Evolutionary conservation across 306 rosid species (phyloP).

Genomic region (Begonia peltatifolia): DNA sequence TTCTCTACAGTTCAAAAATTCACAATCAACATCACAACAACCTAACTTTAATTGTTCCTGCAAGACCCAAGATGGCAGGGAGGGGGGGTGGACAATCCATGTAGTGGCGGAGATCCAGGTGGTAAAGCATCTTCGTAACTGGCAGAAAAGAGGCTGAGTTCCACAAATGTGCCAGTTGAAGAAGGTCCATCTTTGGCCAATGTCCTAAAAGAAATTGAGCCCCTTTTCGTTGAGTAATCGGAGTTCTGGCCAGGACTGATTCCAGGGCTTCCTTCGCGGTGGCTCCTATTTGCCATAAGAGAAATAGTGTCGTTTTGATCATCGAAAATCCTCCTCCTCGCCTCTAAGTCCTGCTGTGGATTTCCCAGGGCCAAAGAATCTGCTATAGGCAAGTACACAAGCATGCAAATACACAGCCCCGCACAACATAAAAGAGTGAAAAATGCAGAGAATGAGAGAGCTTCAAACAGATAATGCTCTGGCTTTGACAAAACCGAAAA

Average conservation of each 20-base stretch:
- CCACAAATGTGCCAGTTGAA: constrained; percentile 68
- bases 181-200: constrained; percentile 48
- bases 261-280: constrained; percentile 37
- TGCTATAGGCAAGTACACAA: constrained; percentile 86
- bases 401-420: constrained; percentile 80
- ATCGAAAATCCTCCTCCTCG: constrained; percentile 43
- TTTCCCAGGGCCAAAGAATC: constrained; percentile 85
- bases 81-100: constrained; percentile 78
- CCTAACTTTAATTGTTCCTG: constrained; percentile 22
- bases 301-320: constrained; percentile 59
- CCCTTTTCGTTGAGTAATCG: constrained; percentile 64
- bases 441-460: constrained; percentile 84
- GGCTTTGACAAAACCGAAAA: constrained; percentile 71
- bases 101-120: constrained; percentile 72
- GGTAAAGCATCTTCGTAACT: constrained; percentile 43
- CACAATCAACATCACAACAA: constrained; percentile 37
- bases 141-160: constrained; percentile 85
- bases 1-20: constrained; percentile 60
- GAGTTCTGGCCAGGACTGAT: constrained; percentile 52
- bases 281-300: constrained; percentile 72
- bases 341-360: constrained; percentile 52
- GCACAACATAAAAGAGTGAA: constrained; percentile 73
- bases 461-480: constrained; percentile 61
- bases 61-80: constrained; percentile 14
- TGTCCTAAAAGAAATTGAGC: constrained; percentile 79